These are phyloP conservation scores for Perkinsus marinus DNA, from an alignment of 169 alveolate species.

Conservation along the genomic window DNA sequence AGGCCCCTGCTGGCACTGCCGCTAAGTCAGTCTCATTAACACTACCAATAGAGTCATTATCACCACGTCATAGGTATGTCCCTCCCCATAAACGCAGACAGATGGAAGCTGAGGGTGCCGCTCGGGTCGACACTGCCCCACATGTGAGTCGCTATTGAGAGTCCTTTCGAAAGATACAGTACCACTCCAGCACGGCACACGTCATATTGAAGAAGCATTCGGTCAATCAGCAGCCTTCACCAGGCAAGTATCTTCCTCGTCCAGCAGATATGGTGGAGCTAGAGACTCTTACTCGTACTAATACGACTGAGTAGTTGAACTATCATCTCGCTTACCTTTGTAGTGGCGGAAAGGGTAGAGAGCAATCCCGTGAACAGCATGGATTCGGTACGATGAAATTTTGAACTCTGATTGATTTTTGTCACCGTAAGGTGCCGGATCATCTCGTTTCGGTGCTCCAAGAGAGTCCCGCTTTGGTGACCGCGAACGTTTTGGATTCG, in stretches of 20 bases:
- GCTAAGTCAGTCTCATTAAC: background rate
- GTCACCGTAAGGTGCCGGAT: background rate
- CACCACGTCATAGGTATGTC: background rate
- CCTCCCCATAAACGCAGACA: background rate
- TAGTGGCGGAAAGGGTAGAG: background rate
- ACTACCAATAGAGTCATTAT: background rate
- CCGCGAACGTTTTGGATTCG: no score
- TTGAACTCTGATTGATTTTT: no score
- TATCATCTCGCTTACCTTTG: background rate
- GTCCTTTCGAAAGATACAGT: background rate
- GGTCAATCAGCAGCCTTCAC: background rate
- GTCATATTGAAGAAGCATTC: background rate
- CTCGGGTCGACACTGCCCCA: background rate
- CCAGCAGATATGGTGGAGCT: background rate
- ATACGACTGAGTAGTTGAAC: background rate
- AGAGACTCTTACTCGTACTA: background rate
- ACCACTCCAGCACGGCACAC: background rate
- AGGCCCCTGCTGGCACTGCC: no score
- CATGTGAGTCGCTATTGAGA: background rate
- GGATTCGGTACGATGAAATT: background rate
- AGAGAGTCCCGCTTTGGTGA: background rate
- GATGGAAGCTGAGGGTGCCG: background rate
- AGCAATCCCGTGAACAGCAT: background rate
- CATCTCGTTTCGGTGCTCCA: background rate
- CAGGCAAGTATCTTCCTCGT: background rate